These are phyloP conservation scores for Nemania sp. DNA, from an alignment of 2,329 filamentous ascomycete species.

Conservation along the genomic window DNA sequence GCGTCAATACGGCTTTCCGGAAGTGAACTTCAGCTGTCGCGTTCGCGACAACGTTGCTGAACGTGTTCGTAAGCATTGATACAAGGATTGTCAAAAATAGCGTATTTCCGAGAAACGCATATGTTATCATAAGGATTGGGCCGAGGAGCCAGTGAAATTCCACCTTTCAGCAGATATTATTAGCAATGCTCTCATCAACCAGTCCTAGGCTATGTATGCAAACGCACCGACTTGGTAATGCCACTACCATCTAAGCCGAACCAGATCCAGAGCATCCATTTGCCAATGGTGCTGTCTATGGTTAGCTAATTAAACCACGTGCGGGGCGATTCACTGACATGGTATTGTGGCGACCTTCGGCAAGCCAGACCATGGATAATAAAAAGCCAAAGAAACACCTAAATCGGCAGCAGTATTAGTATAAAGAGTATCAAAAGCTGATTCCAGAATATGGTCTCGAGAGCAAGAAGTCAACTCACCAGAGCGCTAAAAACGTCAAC, in stretches of 20 bases:
- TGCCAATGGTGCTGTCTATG: slow-evolving; percentile 65
- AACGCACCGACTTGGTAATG: slow-evolving; percentile 57
- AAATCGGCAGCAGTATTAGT: not conserved
- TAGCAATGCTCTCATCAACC: not conserved
- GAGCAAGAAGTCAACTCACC: slow-evolving; percentile 45
- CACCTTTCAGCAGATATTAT: slow-evolving; percentile 44
- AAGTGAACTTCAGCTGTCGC: slow-evolving; percentile 84
- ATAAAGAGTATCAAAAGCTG: not conserved
- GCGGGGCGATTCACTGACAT: slow-evolving; percentile 46
- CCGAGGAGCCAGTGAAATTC: slow-evolving; percentile 81
- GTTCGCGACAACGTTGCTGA: slow-evolving; percentile 75
- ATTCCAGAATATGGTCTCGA: not conserved
- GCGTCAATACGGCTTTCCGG: slow-evolving; percentile 76
- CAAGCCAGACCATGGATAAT: slow-evolving; percentile 77
- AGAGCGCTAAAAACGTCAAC: slow-evolving; percentile 72
- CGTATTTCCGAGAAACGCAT: slow-evolving; percentile 84
- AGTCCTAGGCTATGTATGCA: not conserved
- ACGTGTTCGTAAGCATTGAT: slow-evolving; percentile 84
- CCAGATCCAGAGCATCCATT: slow-evolving; percentile 95
- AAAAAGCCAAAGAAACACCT: slow-evolving; percentile 79
- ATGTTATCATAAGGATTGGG: slow-evolving; percentile 78
- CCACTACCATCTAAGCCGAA: slow-evolving; percentile 79
- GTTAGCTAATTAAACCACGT: slow-evolving; percentile 18
- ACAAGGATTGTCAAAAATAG: slow-evolving; percentile 88
- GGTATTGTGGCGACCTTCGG: slow-evolving; percentile 62